Conservation (phyloP, 1,284 basidiomycete genomes). For the Boletus smithii region DNA sequence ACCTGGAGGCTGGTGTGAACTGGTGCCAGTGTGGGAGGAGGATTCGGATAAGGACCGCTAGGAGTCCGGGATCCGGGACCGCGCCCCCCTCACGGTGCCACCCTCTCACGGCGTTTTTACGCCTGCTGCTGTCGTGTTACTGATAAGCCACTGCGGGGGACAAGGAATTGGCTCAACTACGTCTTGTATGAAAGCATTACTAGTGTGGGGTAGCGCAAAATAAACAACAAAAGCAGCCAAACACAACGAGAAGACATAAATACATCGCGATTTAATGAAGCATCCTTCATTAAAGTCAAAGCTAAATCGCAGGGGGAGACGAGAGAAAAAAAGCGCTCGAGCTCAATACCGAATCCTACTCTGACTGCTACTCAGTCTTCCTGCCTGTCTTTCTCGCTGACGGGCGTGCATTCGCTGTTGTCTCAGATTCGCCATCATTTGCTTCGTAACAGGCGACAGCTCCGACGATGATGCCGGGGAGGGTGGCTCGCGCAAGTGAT, state of each 20-base stretch:
- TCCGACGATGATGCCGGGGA: constrained; percentile 73
- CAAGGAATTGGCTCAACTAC: background rate
- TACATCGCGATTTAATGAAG: constrained; percentile 19
- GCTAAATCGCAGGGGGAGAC: background rate
- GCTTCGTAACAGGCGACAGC: constrained; percentile 59
- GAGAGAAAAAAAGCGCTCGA: background rate
- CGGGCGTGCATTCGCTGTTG: constrained; percentile 52
- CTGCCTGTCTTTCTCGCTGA: constrained; percentile 32
- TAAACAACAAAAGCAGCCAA: constrained; percentile 7
- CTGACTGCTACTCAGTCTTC: constrained; percentile 31
- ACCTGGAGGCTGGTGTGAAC: no score
- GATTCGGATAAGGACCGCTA: background rate
- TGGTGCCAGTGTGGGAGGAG: background rate
- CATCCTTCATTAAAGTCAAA: constrained; percentile 15
- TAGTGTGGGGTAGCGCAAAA: constrained; percentile 3
- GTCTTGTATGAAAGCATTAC: no score
- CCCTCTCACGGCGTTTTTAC: background rate
- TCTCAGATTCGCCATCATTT: constrained; percentile 64
- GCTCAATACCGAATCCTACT: constrained; percentile 30
- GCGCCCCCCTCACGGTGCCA: no score
- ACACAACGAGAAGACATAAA: constrained; percentile 15
- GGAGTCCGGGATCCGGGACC: no score
- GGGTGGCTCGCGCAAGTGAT: constrained; percentile 34
- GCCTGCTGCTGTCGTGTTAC: no score
- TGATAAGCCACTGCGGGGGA: background rate